phyloP scores from a whole-genome alignment of 169 alveolate species.

The Cryptosporidium viatorum region DNA sequence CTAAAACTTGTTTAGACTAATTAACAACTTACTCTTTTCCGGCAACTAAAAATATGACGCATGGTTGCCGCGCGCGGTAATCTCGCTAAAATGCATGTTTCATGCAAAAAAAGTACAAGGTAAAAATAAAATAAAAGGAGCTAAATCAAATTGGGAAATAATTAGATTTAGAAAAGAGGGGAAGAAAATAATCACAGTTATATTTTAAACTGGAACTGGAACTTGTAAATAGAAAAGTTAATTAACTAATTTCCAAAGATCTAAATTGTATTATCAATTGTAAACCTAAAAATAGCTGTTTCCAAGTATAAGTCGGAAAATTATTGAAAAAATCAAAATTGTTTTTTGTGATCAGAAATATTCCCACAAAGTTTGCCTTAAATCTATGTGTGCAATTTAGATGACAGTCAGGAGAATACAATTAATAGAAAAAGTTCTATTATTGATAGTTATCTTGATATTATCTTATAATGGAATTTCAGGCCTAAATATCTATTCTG shows the following conservation, averaged over 20 bases:
- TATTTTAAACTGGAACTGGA: background rate
- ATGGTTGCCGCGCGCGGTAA: background rate
- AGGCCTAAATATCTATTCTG: constrained; percentile 20
- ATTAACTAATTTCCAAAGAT: background rate
- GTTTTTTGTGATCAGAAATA: background rate
- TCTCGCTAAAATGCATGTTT: background rate
- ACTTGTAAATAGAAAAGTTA: too few species aligned
- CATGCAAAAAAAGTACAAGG: background rate
- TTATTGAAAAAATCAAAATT: too few species aligned
- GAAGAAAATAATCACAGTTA: too few species aligned
- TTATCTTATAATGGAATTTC: background rate
- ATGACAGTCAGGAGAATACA: background rate
- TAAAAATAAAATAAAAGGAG: background rate
- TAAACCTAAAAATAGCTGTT: background rate
- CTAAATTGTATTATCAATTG: background rate
- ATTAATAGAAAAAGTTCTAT: background rate
- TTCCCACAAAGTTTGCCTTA: background rate
- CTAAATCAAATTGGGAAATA: background rate
- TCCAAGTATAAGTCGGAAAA: background rate
- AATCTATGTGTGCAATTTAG: background rate
- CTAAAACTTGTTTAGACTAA: background rate
- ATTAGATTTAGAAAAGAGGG: background rate
- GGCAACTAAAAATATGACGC: background rate
- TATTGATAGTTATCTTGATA: background rate
- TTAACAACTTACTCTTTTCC: background rate